These are phyloP conservation scores for Phytophthora citricola DNA, from an alignment of 352 stramenopile species.

Conservation along the genomic window DNA sequence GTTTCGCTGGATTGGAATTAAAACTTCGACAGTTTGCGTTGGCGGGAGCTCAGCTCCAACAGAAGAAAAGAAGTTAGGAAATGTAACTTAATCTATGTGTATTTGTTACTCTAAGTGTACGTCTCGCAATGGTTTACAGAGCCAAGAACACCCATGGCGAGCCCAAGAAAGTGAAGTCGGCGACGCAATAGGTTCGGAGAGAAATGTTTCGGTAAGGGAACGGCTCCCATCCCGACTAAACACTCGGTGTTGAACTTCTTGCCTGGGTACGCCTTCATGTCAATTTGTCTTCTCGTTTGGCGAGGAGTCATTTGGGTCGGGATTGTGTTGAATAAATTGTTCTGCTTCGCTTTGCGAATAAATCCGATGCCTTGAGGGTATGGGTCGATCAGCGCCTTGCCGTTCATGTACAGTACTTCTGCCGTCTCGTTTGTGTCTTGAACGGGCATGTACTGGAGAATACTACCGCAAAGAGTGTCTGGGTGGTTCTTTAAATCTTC, in stretches of 20 bases:
- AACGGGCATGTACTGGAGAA: conserved; percentile 47
- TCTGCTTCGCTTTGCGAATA: conserved; percentile 35
- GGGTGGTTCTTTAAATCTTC: conserved; percentile 40
- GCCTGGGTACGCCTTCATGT: conserved; percentile 11
- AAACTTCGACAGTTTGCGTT: conserved; percentile 18
- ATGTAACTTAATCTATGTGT: conserved; percentile 10
- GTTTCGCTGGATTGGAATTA: conserved; percentile 12
- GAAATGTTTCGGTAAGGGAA: conserved; percentile 47
- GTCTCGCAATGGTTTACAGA: conserved; percentile 41
- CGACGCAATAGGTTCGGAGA: conserved; percentile 43
- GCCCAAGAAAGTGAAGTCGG: conserved; percentile 47
- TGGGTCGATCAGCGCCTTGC: conserved; percentile 33
- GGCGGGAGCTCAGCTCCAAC: conserved; percentile 14
- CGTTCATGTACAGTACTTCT: conserved; percentile 42
- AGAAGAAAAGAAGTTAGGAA: conserved; percentile 8
- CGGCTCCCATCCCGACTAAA: conserved; percentile 53
- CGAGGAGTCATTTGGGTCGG: conserved; percentile 63
- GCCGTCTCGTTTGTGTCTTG: background rate
- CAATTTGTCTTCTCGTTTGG: conserved; percentile 29
- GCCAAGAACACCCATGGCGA: conserved; percentile 37
- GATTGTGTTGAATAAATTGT: conserved; percentile 52
- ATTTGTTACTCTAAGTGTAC: conserved; percentile 17
- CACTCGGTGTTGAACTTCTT: conserved; percentile 48
- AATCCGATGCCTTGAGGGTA: conserved; percentile 43
- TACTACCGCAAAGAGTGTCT: conserved; percentile 46